Evolutionary conservation across 169 alveolate species (phyloP), one percentile per base, ranked within the genome.

Genomic region (Plasmodium vivax): DNA sequence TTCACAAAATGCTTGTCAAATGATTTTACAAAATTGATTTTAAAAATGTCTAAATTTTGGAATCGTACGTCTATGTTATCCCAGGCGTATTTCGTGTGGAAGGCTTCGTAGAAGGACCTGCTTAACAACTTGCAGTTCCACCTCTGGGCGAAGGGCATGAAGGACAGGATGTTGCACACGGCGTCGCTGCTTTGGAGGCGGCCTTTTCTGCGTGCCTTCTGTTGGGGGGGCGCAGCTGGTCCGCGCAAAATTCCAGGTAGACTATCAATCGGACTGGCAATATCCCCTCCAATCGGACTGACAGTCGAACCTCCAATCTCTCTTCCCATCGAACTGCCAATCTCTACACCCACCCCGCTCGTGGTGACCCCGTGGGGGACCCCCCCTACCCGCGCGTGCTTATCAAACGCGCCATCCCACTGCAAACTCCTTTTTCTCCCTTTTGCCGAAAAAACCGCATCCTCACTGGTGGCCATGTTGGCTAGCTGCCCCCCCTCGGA

Each of bases 1-100:
- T 88, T 88, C 36, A 56, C 45, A 88, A 88, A 80, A 56, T 58
- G 68, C 7, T 79, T 88, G 19, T 79, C 80, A 47, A 79, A 88
- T 41, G 80, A 79, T 27, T 80, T 56, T 0, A 88, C 12, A 88
- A 77, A 88, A 23, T 38, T 16, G 2, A 23, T 1, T 58, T 88
- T 88, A 58, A 88, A 88, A 43, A 88, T 23, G 32, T 88, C 75
- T 58, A 88, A 30, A 88, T 88, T n/a, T 58, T 79, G 43, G 47
- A 88, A 88, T 4, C 94, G 94, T 16, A 88, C 82, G 62, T 88
- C 94, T 56, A 88, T 7, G 82, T 10, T 58, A 38, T 36, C 30
- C 94, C 94, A 88, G 58, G 90, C 87, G 80, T 79, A 88, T 30
- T 88, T 88, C 54, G 94, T 88, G 71, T 88, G 68, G 45, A 88